Evolutionary conservation across 495 filamentous ascomycete genomes (phyloP), one percentile per base, ranked within the genome.

Genomic region (Neurospora sp.): DNA sequence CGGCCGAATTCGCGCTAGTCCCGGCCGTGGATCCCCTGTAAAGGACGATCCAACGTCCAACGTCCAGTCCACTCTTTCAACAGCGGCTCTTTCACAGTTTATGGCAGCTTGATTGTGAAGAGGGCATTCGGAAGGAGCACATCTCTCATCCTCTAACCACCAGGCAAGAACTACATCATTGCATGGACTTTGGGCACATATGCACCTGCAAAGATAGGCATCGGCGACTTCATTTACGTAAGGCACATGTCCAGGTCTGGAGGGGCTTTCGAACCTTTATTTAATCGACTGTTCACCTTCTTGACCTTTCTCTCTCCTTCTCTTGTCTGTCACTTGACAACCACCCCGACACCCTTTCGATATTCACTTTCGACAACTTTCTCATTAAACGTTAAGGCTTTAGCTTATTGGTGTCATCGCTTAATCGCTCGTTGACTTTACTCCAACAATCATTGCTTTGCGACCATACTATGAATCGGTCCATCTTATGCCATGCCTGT

Each of bases 401-500:
- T 5, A 35, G 39, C 39, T 39, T 39, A 39, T 39, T 39, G 9
- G 8, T 10, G 40, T 6, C 40, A 16, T 42, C 40, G 12, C 40
- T 42, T 42, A 42, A 31, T 27, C 22, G 53, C 12, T 61, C 22
- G 12, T 61, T 31, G 20, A 61, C 53, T 12, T 4, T n/a, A 44
- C 41, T 47, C 22, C n/a, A 59, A 31, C 47, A 61, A 61, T 35
- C 27, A 31, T 35, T 61, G 12, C 22, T 61, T 61, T 61, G 5
- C 12, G 53, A 35, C 27, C 53, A 61, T 61, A 61, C 27, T 31
- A 35, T 61, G 53, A 61, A 27, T 59, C 45, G 27, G 27, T 59
- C 40, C 37, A 71, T 38, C 35, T 14, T 71, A 80, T 75, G 80
- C 80, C 82, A 83, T 85, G 94, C 92, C 92, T 83, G 89, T 91